Evolutionary conservation across 1,284 basidiomycete species (phyloP).

Genomic region (Cryptococcus depauperatus): DNA sequence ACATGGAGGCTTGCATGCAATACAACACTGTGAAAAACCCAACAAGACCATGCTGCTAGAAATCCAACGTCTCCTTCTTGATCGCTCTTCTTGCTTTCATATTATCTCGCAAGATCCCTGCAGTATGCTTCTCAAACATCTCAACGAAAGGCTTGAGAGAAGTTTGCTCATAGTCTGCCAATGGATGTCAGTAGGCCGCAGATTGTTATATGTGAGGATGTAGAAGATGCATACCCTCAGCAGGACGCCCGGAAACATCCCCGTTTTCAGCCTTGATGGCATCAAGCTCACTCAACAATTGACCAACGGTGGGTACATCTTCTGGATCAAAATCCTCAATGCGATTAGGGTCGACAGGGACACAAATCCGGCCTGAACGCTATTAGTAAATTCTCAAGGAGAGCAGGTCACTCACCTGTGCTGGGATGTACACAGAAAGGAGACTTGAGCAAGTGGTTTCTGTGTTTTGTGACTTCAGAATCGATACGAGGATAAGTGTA

Average conservation of each 20-base stretch:
- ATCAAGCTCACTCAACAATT: constrained; percentile 69
- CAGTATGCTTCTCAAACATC: constrained; percentile 68
- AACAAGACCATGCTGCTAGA: constrained; percentile 8
- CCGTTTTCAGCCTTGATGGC: constrained; percentile 46
- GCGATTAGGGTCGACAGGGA: constrained; percentile 71
- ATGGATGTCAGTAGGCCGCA: neutral
- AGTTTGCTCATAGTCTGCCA: constrained; percentile 49
- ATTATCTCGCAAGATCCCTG: constrained; percentile 46
- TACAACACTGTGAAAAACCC: neutral
- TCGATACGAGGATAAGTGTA: constrained; percentile 97
- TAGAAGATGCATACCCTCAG: constrained; percentile 17
- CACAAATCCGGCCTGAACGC: constrained; percentile 70
- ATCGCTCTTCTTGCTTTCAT: constrained; percentile 17
- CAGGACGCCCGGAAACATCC: constrained; percentile 26
- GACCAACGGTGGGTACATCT: constrained; percentile 73
- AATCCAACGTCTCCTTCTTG: constrained; percentile 31
- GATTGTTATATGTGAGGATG: too few species aligned
- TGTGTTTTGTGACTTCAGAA: constrained; percentile 91
- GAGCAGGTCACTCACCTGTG: constrained; percentile 50
- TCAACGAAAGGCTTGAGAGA: constrained; percentile 79
- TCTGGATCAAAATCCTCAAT: constrained; percentile 84
- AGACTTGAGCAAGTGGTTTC: constrained; percentile 95
- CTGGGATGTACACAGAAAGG: constrained; percentile 97
- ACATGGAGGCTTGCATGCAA: constrained; percentile 12
- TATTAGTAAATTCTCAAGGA: neutral